Base-by-base conservation (phyloP, 257 asterid genomes). In the Striga asiatica region DNA sequence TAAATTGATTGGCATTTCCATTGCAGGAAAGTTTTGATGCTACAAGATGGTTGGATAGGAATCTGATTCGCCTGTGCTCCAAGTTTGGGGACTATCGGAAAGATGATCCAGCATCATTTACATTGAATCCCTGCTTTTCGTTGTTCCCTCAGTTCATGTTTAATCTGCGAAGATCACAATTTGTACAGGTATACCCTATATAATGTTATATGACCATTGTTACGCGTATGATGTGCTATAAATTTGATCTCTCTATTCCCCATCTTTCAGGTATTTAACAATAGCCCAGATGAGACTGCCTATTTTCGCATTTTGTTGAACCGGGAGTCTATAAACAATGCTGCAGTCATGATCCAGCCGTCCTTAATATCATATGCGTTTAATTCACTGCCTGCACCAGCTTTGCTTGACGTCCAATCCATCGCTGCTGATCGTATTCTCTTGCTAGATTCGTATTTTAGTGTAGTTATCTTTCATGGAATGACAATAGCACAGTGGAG, bases 401-500 rank as follows among this genome's bases (percentile, higher is more conserved):
- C 82, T 71, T 78, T 92, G 67, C 72, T 92, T 57, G 97, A 92
- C 55, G 99, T 92, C 62, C 81, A 81, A 50, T 92, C 97, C 60
- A 88, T 92, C 60, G 73, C 86, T 35, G 84, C 97, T 5, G 99
- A 92, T 68, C 93, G 93, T 66, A 88, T 84, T 76, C 94, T 92
- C 55, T 67, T 92, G 74, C 79, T 92, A 60, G 99, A 92, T 78
- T 70, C 97, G 8, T 92, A 92, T 70, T 84, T 92, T 65, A 88
- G 97, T 65, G 71, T 84, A 70, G 99, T 92, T 60, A 74, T 92
- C 52, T 92, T 92, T 80, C 99, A 92, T 66, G 99, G 99, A 61
- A 82, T 82, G 89, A 88, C 97, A 34, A 79, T 92, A 69, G 97
- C 97, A 56, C 99, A 84, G 37, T 92, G 99, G 99, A 92, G 99